Evolutionary conservation across 164 flowering plant species (phyloP).

Genomic region (Tinospora cordifolia): DNA sequence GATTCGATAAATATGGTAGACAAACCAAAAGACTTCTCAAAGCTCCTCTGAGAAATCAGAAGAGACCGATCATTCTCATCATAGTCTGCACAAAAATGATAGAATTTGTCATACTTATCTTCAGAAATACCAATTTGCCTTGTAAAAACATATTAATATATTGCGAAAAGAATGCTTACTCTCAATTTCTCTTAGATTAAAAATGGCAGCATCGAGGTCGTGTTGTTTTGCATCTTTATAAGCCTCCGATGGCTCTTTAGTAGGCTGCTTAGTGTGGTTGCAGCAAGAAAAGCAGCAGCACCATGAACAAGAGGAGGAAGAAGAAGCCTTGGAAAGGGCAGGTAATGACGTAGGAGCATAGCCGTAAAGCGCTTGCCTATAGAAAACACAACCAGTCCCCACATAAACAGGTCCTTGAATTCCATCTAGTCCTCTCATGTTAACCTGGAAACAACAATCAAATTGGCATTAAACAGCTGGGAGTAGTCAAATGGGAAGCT

Average conservation of each 20-base stretch:
- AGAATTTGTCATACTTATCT: not conserved
- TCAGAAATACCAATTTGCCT: not conserved
- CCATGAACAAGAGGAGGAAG: not conserved
- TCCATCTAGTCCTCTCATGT: constrained; percentile 1
- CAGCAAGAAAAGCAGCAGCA: not conserved
- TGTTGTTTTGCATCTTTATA: not conserved
- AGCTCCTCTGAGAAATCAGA: constrained; percentile 1
- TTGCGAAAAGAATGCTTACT: not conserved
- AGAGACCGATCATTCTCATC: not conserved
- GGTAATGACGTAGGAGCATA: not conserved
- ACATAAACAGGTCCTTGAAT: constrained; percentile 2
- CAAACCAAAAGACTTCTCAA: not conserved
- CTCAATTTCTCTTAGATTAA: not conserved
- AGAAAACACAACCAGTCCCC: constrained; percentile 3
- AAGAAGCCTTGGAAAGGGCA: not conserved
- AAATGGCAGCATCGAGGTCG: constrained; percentile 1
- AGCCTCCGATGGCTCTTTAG: not conserved
- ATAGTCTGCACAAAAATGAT: not conserved
- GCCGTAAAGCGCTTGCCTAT: not conserved
- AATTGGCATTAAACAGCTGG: not conserved
- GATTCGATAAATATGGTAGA: not conserved
- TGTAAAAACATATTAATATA: no score
- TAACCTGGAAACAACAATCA: not conserved
- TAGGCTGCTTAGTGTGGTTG: not conserved
- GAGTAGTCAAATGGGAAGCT: not conserved